Evolutionary conservation across 1,139 yeast species (phyloP).

Genomic region (Sugiyamaella pinicola): DNA sequence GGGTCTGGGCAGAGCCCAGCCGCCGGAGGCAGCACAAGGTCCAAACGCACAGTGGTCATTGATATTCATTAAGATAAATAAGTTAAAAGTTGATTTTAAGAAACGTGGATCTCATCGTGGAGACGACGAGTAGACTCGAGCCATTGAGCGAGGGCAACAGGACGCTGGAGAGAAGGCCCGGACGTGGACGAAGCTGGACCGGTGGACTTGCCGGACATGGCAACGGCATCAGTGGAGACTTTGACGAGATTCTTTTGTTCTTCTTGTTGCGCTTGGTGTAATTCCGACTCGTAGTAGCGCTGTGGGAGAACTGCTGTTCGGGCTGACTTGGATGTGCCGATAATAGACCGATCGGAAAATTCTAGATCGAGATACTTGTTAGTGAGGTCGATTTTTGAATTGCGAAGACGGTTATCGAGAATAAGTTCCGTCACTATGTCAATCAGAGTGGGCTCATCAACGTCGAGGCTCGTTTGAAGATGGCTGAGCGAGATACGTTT

Average conservation of each 20-base stretch:
- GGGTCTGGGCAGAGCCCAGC: constrained; percentile 10
- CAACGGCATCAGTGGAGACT: constrained; percentile 16
- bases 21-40: constrained; percentile 9
- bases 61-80: constrained; percentile 1
- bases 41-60: not conserved
- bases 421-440: constrained; percentile 49
- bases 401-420: constrained; percentile 49
- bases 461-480: constrained; percentile 38
- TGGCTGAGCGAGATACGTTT: constrained; percentile 41
- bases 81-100: too few relatives aligned
- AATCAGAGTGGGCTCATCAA: constrained; percentile 44
- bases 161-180: not conserved
- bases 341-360: not conserved
- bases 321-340: not conserved
- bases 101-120: constrained; percentile 9
- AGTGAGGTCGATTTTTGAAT: constrained; percentile 49
- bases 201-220: not conserved
- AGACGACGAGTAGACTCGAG: constrained; percentile 3
- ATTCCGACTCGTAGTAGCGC: constrained; percentile 14
- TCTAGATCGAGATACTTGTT: constrained; percentile 24
- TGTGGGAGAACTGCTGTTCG: constrained; percentile 1
- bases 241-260: constrained; percentile 20
- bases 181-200: not conserved
- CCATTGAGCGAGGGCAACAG: constrained; percentile 4
- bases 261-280: constrained; percentile 11